Base-by-base conservation (phyloP, 2,329 filamentous ascomycete genomes). In the Fusarium sp. region DNA sequence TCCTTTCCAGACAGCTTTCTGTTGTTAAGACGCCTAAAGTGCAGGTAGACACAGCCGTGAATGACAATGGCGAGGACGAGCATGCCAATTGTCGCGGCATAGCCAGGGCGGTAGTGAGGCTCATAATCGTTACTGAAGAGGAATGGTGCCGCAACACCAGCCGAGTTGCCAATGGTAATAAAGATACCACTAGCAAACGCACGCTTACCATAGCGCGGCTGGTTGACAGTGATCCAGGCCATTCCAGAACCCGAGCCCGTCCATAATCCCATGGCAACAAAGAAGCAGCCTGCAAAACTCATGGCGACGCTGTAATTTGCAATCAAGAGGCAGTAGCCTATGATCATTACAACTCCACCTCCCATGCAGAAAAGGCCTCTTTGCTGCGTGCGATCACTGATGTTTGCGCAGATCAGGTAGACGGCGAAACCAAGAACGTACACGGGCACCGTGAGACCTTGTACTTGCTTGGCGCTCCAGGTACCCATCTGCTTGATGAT, bases 351-450 rank as follows among this genome's bases (percentile, higher is more conserved):
- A 16, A 64, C 13, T 18, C 61, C 61, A 23, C 61, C 61, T 11
- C 18, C 61, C n/a, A 64, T 64, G 13, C 61, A 64, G 34, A 64
- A 64, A 30, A 64, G 45, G 11, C 61, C 61, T 43, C 61, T 54
- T 18, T 64, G 61, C 11, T 64, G 61, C 11, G 45, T 64, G 61
- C 61, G 61, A 35, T 64, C 61, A n/a, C 61, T 64, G 61, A 64
- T 64, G 23, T 64, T 54, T 34, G 61, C 61, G 35, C 61, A 64
- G 32, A 20, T 32, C 27, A 64, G 61, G 48, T 64, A 64, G 6
- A 54, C 45, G 61, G 34, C 45, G 23, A 64, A 64, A 4, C 61
- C 61, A 25, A 64, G 45, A 25, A 43, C 61, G 37, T 64, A 64
- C 18, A 64, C 61, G 13, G 61, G 61, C 16, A 64, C 61, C 11